These are phyloP conservation scores for Tulasnella sp. DNA, from an alignment of 768 basidiomycete genomes.

Conservation along the genomic window DNA sequence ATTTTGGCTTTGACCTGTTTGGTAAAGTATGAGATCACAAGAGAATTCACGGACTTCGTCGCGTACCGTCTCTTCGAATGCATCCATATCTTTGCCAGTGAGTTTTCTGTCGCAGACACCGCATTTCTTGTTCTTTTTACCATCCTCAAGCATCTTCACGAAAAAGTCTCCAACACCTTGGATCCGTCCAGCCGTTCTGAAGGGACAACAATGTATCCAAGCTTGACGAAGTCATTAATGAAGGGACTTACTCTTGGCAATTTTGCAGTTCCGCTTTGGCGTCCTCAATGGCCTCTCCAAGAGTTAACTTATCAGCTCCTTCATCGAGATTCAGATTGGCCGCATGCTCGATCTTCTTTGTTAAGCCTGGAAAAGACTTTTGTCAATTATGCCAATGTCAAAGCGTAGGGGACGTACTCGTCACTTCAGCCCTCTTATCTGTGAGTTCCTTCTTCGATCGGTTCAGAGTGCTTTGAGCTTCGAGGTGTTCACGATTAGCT, in stretches of 20 bases:
- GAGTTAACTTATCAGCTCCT: slow-evolving; percentile 24
- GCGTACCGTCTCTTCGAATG: slow-evolving; percentile 38
- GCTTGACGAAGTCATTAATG: background rate
- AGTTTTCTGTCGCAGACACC: slow-evolving; percentile 63
- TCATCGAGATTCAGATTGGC: slow-evolving; percentile 24
- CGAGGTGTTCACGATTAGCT: slow-evolving; percentile 38
- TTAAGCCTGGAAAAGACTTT: slow-evolving; percentile 32
- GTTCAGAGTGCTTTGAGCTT: slow-evolving; percentile 10
- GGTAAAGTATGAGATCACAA: background rate
- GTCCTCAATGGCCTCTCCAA: slow-evolving; percentile 40
- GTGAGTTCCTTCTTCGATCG: slow-evolving; percentile 40
- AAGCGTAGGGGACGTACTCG: slow-evolving; percentile 32
- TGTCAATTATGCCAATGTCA: background rate
- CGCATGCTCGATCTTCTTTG: slow-evolving; percentile 33
- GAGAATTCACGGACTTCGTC: background rate
- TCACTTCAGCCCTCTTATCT: slow-evolving; percentile 48
- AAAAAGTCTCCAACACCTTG: slow-evolving; percentile 25
- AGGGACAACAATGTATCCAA: background rate
- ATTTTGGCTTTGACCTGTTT: slow-evolving; percentile 51
- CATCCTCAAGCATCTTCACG: slow-evolving; percentile 41
- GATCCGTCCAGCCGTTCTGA: slow-evolving; percentile 18
- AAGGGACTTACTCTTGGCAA: slow-evolving; percentile 37
- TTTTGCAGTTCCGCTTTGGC: slow-evolving; percentile 33
- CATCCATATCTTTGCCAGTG: slow-evolving; percentile 36
- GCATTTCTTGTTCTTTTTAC: slow-evolving; percentile 55